Conservation (phyloP, 805 yeast species). For the Debaryomyces maramus region DNA sequence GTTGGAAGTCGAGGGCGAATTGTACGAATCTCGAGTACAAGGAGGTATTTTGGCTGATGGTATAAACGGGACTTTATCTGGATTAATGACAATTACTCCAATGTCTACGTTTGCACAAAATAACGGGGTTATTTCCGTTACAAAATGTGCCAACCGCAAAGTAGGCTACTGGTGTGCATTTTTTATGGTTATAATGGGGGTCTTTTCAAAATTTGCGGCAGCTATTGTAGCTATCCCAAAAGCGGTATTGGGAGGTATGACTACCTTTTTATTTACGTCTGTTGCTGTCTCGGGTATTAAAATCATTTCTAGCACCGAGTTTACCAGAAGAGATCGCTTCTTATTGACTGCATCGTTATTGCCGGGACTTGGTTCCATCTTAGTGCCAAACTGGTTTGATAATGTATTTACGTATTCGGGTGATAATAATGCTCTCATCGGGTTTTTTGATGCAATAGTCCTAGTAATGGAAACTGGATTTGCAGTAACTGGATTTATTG, state of each 20-base stretch:
- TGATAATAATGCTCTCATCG: constrained; percentile 52
- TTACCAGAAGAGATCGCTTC: constrained; percentile 73
- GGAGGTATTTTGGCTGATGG: constrained; percentile 95
- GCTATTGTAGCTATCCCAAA: constrained; percentile 67
- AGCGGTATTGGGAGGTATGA: constrained; percentile 78
- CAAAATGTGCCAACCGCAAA: constrained; percentile 84
- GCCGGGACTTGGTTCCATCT: constrained; percentile 66
- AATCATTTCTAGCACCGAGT: constrained; percentile 59
- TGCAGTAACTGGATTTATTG: constrained; percentile 68
- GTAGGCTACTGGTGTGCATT: constrained; percentile 82
- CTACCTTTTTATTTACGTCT: constrained; percentile 69
- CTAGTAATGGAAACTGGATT: constrained; percentile 73
- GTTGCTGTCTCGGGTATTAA: constrained; percentile 75
- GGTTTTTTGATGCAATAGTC: constrained; percentile 67
- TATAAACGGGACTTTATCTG: constrained; percentile 71
- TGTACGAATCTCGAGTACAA: constrained; percentile 82
- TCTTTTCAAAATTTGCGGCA: constrained; percentile 84
- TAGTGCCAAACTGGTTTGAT: constrained; percentile 66
- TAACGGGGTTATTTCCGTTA: constrained; percentile 90
- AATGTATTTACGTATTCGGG: constrained; percentile 67
- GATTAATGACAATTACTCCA: constrained; percentile 83
- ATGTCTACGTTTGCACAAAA: constrained; percentile 92
- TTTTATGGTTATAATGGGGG: constrained; percentile 82
- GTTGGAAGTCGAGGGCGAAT: constrained; percentile 76
- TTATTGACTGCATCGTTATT: constrained; percentile 63